Percentiles rank a stretch among this genome's conserved stretches.
These are phyloP conservation scores for Talaromyces sp. DNA, from an alignment of 2,329 filamentous ascomycete species.

Conservation along the genomic window DNA sequence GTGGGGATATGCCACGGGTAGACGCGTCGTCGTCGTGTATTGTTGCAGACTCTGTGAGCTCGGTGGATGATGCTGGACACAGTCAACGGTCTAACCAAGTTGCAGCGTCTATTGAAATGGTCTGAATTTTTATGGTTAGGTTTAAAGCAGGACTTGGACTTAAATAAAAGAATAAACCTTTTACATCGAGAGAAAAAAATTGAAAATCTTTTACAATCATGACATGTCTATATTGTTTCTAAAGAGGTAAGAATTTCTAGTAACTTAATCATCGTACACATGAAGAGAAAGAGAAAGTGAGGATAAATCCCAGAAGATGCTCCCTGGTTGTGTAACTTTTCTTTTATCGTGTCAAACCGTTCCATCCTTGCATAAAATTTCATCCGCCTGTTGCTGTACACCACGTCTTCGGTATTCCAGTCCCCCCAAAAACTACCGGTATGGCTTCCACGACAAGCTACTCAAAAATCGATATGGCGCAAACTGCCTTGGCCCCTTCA, in stretches of 20 bases:
- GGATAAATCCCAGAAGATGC: neutral
- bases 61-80: too few relatives aligned
- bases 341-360: neutral
- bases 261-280: neutral
- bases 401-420: too few relatives aligned
- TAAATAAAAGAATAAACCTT: too few relatives aligned
- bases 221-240: neutral
- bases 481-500: slow-evolving; percentile 23
- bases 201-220: neutral
- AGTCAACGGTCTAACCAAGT: too few relatives aligned
- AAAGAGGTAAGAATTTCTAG: neutral
- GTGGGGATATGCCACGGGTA: too few relatives aligned
- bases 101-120: too few relatives aligned
- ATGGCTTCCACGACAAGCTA: neutral
- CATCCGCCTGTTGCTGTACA: neutral
- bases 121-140: too few relatives aligned
- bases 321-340: neutral
- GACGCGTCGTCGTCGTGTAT: too few relatives aligned
- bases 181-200: neutral
- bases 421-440: neutral
- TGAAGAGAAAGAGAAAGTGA: neutral
- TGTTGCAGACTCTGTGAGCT: too few relatives aligned
- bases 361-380: neutral
- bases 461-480: slow-evolving; percentile 13
- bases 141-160: too few relatives aligned